Base-by-base conservation (phyloP, 352 stramenopile species). In the Salisapilia sapeloensis region DNA sequence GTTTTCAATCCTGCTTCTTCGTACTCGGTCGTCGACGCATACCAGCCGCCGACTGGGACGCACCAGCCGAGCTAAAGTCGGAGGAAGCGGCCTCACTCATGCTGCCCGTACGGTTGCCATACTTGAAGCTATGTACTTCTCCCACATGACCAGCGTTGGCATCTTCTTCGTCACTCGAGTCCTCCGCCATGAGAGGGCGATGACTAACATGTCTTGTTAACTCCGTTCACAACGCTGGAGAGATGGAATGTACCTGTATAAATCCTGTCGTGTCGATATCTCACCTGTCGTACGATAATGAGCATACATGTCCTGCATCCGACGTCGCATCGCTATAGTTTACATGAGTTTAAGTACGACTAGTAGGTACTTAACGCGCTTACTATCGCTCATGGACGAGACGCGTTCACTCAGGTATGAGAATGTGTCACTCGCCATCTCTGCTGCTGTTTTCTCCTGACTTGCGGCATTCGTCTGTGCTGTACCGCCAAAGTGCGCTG, bases 251-350 rank as follows among this genome's bases (percentile, higher is more conserved):
- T 36, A 83, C 67, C 53, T 85, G 40, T 80, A 75, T 0, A 62
- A 60, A 29, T 87, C 69, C 40, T 50, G 53, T 40, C 55, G 50
- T 0, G 49, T 38, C 6, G 50, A 48, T 8, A 63, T 42, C 11
- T 81, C 62, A 12, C 55, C 60, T 14, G 67, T 56, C 30, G 69
- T 77, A 50, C 85, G 71, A 50, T 85, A 86, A 29, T 61, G 70
- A 51, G 76, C 52, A 46, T 86, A 90, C 63, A 83, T 77, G 13
- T 84, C 60, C 29, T 79, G 55, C 42, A 78, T 78, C 42, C 80
- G 81, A 46, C 48, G 60, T 42, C 82, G 82, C 58, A 82, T 80
- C 6, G 42, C 74, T 90, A 33, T 13, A 11, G 27, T 16, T 15
- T 20, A 21, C 2, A 11, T 13, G n/a, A 10, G 11, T 4, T 28